Percentiles rank a stretch among this genome's conserved stretches.
phyloP scores from a whole-genome alignment of 768 basidiomycete species.

The Galerina marginata region DNA sequence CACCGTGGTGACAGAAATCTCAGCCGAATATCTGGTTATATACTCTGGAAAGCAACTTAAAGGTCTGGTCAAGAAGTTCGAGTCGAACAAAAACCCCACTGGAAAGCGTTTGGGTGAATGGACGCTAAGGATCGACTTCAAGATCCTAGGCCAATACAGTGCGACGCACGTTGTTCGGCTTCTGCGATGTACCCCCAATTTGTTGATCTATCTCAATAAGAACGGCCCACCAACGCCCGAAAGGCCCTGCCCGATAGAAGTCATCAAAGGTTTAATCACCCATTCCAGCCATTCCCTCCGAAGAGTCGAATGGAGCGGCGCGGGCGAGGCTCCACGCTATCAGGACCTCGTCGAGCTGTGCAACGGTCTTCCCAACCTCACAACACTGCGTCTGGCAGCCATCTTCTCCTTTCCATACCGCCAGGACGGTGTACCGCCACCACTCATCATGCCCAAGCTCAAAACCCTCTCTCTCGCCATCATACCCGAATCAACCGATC shows the following conservation, averaged over 20 bases:
- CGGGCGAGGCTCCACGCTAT: conserved; percentile 47
- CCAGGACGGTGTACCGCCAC: conserved; percentile 24
- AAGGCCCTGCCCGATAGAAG: conserved; percentile 33
- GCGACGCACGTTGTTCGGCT: conserved; percentile 38
- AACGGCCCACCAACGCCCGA: conserved; percentile 32
- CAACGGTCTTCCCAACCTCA: conserved; percentile 36
- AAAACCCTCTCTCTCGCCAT: conserved; percentile 48
- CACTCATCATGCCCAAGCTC: conserved; percentile 40
- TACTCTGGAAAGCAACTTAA: conserved; percentile 40
- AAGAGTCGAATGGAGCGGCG: conserved; percentile 50
- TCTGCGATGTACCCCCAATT: conserved; percentile 46
- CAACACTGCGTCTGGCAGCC: conserved; percentile 46
- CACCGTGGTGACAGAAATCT: conserved; percentile 40
- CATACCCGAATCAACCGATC: conserved; percentile 31
- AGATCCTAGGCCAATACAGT: conserved; percentile 37
- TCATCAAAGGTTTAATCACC: conserved; percentile 38
- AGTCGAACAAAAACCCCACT: conserved; percentile 29
- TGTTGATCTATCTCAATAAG: conserved; percentile 47
- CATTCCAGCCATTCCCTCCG: conserved; percentile 41
- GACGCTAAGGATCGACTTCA: conserved; percentile 49
- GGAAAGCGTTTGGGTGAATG: conserved; percentile 40
- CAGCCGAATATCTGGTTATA: conserved; percentile 46
- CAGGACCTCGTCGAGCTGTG: conserved; percentile 43
- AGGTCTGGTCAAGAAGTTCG: conserved; percentile 38
- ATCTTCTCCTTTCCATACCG: conserved; percentile 40